These are phyloP conservation scores for Pichia manshurica DNA, from an alignment of 805 yeast species.

Conservation along the genomic window DNA sequence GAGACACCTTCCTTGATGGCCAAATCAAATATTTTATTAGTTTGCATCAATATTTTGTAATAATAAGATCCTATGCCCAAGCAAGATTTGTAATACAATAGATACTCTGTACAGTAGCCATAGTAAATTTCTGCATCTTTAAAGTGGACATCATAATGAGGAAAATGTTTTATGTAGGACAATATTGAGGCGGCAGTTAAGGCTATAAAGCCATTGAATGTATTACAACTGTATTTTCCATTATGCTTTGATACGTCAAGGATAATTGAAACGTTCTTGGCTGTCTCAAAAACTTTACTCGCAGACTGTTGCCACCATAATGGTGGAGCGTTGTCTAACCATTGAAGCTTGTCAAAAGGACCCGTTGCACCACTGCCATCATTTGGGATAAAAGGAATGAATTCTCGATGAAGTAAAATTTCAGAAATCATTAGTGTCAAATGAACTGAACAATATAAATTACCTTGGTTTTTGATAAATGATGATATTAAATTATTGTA, in stretches of 20 bases:
- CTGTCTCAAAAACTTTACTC: neutral
- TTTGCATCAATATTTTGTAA: constrained; percentile 1
- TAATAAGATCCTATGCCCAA: neutral
- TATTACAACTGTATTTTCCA: constrained; percentile 3
- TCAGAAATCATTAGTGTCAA: constrained; percentile 1
- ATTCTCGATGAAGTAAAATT: constrained; percentile 1
- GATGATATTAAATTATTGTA: neutral
- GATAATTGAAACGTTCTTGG: neutral
- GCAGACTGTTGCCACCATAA: constrained; percentile 4
- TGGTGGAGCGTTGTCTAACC: neutral
- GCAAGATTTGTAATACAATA: neutral
- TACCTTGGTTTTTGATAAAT: neutral
- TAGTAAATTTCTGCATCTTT: neutral
- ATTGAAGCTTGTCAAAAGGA: constrained; percentile 3
- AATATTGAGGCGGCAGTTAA: constrained; percentile 1
- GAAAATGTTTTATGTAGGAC: constrained; percentile 4
- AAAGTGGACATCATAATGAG: neutral
- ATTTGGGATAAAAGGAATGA: constrained; percentile 4
- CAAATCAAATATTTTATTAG: constrained; percentile 4
- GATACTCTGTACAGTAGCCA: neutral
- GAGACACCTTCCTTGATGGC: constrained; percentile 1
- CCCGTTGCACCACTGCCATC: constrained; percentile 2
- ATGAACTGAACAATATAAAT: constrained; percentile 2
- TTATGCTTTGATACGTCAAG: neutral
- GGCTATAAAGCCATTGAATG: constrained; percentile 3